These are phyloP conservation scores for Fabrea salina DNA, from an alignment of 169 alveolate species.

Conservation along the genomic window DNA sequence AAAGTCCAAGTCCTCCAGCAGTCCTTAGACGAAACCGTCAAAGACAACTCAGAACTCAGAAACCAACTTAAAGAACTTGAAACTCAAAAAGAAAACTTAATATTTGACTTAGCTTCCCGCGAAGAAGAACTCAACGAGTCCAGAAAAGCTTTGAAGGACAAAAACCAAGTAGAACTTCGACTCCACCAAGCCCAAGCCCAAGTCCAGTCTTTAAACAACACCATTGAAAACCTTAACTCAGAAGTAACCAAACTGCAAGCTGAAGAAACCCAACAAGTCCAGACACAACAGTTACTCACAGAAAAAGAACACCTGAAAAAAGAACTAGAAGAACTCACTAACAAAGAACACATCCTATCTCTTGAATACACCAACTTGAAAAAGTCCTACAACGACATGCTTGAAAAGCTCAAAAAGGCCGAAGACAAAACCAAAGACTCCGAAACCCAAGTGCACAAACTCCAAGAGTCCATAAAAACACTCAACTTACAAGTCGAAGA, in stretches of 20 bases:
- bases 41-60: neutral
- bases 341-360: neutral
- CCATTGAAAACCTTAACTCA: neutral
- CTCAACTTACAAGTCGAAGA: neutral
- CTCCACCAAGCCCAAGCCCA: too few species aligned
- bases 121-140: slow-evolving; percentile 26
- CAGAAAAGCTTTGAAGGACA: slow-evolving; percentile 12
- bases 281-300: neutral
- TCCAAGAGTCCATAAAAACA: neutral
- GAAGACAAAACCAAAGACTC: neutral
- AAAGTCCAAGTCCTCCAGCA: neutral
- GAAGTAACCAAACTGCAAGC: neutral
- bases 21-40: slow-evolving; percentile 18
- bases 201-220: neutral
- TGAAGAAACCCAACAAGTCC: neutral
- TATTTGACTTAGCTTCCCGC: slow-evolving; percentile 12
- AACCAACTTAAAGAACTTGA: neutral
- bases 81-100: slow-evolving; percentile 13
- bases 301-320: neutral
- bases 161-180: neutral
- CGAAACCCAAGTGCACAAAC: neutral
- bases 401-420: neutral
- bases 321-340: neutral
- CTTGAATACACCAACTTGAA: slow-evolving; percentile 22
- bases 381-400: neutral